Evolutionary conservation across 1,139 yeast species (phyloP).

Genomic region (Barnettozyma hawaiiensis): DNA sequence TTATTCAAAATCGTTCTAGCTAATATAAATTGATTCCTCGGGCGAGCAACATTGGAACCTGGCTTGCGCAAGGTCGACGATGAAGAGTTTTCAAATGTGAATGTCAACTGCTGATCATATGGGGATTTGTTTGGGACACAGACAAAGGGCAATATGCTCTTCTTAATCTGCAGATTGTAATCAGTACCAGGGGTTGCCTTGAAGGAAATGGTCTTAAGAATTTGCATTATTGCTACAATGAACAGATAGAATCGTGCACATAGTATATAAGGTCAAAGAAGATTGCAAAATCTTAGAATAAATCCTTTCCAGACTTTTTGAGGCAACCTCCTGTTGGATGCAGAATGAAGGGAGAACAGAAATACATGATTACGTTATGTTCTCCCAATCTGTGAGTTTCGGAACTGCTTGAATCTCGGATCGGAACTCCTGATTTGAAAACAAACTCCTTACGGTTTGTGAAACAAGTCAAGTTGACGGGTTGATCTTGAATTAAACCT

Average conservation of each 20-base stretch:
- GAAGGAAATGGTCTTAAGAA: not conserved
- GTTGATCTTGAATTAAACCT: no score
- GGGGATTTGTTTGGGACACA: not conserved
- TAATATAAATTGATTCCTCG: constrained; percentile 19
- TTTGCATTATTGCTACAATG: no score
- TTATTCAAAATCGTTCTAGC: constrained; percentile 16
- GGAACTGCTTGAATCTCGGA: no score
- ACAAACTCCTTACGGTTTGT: no score
- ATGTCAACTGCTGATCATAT: not conserved
- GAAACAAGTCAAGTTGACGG: no score
- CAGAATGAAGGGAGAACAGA: no score
- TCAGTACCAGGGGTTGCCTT: not conserved
- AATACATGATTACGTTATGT: not conserved
- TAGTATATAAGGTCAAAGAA: no score
- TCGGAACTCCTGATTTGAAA: no score
- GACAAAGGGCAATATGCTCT: not conserved
- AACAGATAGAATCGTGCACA: no score
- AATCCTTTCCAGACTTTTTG: not conserved
- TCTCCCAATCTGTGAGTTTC: not conserved
- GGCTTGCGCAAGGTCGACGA: not conserved
- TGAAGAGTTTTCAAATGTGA: constrained; percentile 5
- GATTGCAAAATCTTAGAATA: no score
- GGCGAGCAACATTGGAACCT: constrained; percentile 9
- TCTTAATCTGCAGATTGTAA: not conserved
- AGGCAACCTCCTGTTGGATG: not conserved